These are phyloP conservation scores for Lithospermum erythrorhizon DNA, from an alignment of 257 asterid genomes.

Conservation along the genomic window DNA sequence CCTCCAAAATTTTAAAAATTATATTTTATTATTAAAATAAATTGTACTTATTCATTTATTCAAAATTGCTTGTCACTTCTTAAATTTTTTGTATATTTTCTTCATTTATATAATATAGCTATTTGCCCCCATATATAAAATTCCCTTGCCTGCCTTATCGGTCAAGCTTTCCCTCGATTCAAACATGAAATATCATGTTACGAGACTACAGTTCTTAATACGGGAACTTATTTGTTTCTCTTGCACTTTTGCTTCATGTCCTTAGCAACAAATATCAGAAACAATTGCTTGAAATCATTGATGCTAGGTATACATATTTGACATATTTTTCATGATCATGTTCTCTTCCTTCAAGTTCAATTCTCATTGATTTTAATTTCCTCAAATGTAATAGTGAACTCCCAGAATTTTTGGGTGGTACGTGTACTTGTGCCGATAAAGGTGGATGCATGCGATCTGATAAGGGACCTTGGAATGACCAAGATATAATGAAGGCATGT, in stretches of 20 bases:
- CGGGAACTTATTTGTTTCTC: not conserved
- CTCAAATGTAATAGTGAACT: conserved; percentile 52
- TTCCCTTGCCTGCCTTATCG: too few species aligned
- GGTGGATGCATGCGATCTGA: conserved; percentile 92
- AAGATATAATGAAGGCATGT: conserved; percentile 75
- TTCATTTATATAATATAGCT: too few species aligned
- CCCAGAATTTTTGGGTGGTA: conserved; percentile 93
- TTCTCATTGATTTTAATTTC: not conserved
- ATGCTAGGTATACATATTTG: conserved; percentile 47
- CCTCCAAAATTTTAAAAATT: too few species aligned
- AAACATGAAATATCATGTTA: too few species aligned
- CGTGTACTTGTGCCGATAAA: conserved; percentile 76
- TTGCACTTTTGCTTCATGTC: conserved; percentile 34
- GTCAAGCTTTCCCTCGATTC: too few species aligned
- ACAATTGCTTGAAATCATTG: conserved; percentile 86
- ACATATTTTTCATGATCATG: not conserved
- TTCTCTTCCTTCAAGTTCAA: not conserved
- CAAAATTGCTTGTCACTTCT: too few species aligned
- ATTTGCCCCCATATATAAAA: too few species aligned
- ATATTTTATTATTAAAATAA: too few species aligned
- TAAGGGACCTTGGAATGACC: conserved; percentile 95
- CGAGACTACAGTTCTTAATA: not conserved
- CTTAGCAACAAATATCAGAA: conserved; percentile 85
- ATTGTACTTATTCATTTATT: too few species aligned
- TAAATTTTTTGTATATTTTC: too few species aligned